Base-by-base conservation (phyloP, 2,329 filamentous ascomycete genomes). In the Neofusicoccum ribis region DNA sequence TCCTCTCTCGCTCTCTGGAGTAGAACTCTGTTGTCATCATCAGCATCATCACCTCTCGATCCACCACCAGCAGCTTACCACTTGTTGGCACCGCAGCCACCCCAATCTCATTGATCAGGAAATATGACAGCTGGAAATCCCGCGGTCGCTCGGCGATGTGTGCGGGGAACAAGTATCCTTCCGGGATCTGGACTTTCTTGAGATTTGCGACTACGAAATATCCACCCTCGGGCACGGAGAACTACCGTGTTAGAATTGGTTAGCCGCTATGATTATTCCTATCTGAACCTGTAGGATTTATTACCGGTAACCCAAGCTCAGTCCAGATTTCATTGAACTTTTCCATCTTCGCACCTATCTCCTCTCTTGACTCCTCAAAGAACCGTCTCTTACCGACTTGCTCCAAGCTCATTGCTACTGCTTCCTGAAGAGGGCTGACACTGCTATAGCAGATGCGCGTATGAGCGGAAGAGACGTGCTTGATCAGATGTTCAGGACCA, bases 181-280 rank as follows among this genome's bases (percentile, higher is more conserved):
- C 85, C 0, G 95, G 95, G 4, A 99, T 76, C 75, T 91, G 88
- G 65, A 99, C 92, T 75, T 94, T 93, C 65, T 87, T 83, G 84
- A 98, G 89, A 81, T 99, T 99, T 69, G 92, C 95, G 62, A 99
- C 87, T 41, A 99, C 92, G 75, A 99, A 99, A 82, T 99, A 99
- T 20, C 95, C 95, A 61, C 95, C 95, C 78, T 99, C 93, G 5
- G 95, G 95, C 66, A 97, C 90, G 1, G 92, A 94, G 81, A 94
- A 97, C 77, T 31, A 7, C 7, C 6, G 27, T 31, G 1, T 7
- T 31, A 5, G 6, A 7, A 5, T 5, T 6, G 27, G 2, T 31
- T 7, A 31, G 27, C 27, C 1, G 27, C 27, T 5, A 1, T 7
- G 6, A 31, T 31, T 31, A 1, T 7, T 31, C 27, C 7, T 7